phyloP scores from a whole-genome alignment of 1,284 basidiomycete genomes.

The Marasmius oreades region DNA sequence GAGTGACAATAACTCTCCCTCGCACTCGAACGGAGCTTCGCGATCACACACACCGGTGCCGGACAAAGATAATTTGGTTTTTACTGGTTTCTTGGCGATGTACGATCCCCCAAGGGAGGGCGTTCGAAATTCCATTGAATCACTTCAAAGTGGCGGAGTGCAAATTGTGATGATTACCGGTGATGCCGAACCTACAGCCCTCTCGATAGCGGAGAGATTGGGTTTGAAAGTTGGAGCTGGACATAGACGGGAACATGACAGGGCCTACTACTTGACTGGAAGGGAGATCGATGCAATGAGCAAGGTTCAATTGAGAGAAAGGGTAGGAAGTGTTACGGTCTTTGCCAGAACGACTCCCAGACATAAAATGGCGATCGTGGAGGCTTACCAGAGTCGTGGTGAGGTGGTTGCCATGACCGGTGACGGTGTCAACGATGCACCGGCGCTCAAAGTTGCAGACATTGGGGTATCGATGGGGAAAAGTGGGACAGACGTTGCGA shows the following conservation, averaged over 20 bases:
- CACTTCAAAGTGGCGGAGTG: slow-evolving; percentile 83
- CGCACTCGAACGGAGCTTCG: background rate
- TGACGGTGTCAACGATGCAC: slow-evolving; percentile 97
- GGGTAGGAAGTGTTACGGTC: slow-evolving; percentile 80
- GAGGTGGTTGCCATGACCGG: slow-evolving; percentile 97
- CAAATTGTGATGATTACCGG: slow-evolving; percentile 99
- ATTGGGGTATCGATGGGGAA: slow-evolving; percentile 98
- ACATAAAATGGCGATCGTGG: slow-evolving; percentile 97
- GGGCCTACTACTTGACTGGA: slow-evolving; percentile 68
- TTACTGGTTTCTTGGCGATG: slow-evolving; percentile 94
- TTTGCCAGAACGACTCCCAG: slow-evolving; percentile 94
- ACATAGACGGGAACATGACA: slow-evolving; percentile 6
- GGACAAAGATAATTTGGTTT: slow-evolving; percentile 68
- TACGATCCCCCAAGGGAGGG: slow-evolving; percentile 92
- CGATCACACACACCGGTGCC: slow-evolving; percentile 16
- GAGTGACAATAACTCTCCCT: background rate
- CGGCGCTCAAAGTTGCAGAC: slow-evolving; percentile 96
- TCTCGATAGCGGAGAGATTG: slow-evolving; percentile 87
- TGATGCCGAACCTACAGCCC: slow-evolving; percentile 88
- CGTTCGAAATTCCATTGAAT: slow-evolving; percentile 83
- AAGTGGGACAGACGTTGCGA: slow-evolving; percentile 96
- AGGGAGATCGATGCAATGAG: slow-evolving; percentile 83
- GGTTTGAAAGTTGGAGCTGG: slow-evolving; percentile 62
- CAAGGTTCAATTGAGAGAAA: slow-evolving; percentile 78
- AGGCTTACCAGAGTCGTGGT: slow-evolving; percentile 87